Evolutionary conservation across 202 grass and related monocot species (phyloP), one percentile per base, ranked within the genome.

Genomic region (Thinopyrum obtusiflorum): DNA sequence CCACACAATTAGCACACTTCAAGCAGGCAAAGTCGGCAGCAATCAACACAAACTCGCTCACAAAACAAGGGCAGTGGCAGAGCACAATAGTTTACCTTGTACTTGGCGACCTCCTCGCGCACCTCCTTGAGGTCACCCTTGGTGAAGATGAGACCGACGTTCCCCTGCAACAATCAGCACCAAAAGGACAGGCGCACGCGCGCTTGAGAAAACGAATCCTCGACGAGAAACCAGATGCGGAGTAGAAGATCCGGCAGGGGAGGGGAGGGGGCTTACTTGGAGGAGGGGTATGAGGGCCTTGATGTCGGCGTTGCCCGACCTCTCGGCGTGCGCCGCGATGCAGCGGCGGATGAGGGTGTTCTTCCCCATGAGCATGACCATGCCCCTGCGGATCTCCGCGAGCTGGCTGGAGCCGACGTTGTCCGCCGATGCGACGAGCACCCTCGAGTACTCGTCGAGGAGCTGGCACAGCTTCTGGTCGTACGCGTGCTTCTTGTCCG

Each of bases 121-220:
- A 97, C 90, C 82, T 97, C 94, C 90, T 97, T 97, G 78, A 97
- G 86, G 82, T 97, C 90, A 15, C 92, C 92, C 84, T 97, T 97
- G 40, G 94, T 97, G 86, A 97, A 97, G 89, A 97, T 94, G 86
- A 97, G 91, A 2, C 92, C 92, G 72, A 97, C 94, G 86, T 97
- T 97, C 5, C 94, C 94, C 92, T 87, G 10, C 53, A 85, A 66
- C 1, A 14, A 75, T 68, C 35, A 75, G 1, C 1, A 76, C n/a
- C 69, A 39, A 11, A 42, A 37, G 69, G 13, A 76, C 35, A 25
- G 3, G 7, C 1, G 21, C 36, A 72, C 6, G 31, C 31, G 31
- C 31, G 42, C 28, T 67, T 67, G 28, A 73, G 11, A 40, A 11
- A 11, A 71, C 6, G 39, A 26, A 27, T 25, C 68, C 9, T 13